These are phyloP conservation scores for Phytopythium boreale DNA, from an alignment of 352 stramenopile genomes.

Conservation along the genomic window DNA sequence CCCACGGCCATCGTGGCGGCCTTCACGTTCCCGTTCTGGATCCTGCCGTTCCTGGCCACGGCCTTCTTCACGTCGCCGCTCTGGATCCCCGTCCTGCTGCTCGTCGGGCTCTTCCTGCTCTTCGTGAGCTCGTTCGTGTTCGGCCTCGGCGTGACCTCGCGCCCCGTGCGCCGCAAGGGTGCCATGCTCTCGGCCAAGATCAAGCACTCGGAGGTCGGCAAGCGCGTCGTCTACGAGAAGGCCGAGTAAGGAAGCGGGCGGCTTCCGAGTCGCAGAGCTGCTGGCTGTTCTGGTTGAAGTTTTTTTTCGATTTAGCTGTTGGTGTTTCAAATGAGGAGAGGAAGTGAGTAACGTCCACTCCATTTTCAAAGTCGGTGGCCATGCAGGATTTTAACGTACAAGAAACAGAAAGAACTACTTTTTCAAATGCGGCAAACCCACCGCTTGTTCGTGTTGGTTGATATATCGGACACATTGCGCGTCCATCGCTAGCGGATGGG, in stretches of 20 bases:
- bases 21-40: conserved; percentile 85
- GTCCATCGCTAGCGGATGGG: conserved; percentile 5
- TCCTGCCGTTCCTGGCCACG: conserved; percentile 71
- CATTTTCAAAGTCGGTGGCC: not conserved
- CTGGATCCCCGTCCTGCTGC: conserved; percentile 67
- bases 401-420: not conserved
- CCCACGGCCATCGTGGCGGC: conserved; percentile 62
- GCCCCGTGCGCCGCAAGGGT: conserved; percentile 73
- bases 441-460: too few species aligned
- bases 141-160: conserved; percentile 71
- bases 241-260: conserved; percentile 26
- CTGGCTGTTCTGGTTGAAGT: too few species aligned
- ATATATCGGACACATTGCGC: conserved; percentile 5
- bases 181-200: conserved; percentile 67
- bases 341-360: not conserved
- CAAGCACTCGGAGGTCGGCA: conserved; percentile 79
- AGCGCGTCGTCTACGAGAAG: conserved; percentile 86
- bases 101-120: conserved; percentile 60
- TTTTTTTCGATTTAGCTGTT: not conserved
- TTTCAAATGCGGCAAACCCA: conserved; percentile 1
- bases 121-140: conserved; percentile 72
- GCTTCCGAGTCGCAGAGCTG: not conserved
- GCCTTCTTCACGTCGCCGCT: conserved; percentile 79
- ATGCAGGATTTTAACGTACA: not conserved
- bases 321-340: not conserved